Conservation (phyloP, 1,139 yeast genomes). For the Saccharomyces pastorianus region DNA sequence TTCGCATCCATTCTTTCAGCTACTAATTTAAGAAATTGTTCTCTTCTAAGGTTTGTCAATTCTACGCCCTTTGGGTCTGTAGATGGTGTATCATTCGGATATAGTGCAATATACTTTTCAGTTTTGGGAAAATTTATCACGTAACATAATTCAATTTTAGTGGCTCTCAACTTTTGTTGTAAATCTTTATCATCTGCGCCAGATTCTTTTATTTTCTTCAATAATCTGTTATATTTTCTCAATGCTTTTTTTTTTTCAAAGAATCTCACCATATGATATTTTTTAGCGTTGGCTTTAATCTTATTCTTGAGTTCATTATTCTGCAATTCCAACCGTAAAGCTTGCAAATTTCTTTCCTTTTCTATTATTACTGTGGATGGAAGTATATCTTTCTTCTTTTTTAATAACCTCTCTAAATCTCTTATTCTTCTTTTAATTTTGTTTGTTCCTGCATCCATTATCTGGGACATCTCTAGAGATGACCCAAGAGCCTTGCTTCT, state of each 20-base stretch:
- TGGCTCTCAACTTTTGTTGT: constrained; percentile 46
- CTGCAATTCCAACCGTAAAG: constrained; percentile 58
- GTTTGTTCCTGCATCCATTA: constrained; percentile 33
- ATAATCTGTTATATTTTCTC: constrained; percentile 60
- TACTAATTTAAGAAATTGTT: constrained; percentile 44
- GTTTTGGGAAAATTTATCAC: constrained; percentile 70
- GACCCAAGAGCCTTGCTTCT: constrained; percentile 16
- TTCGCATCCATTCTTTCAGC: constrained; percentile 44
- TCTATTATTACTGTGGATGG: constrained; percentile 73
- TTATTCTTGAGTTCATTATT: constrained; percentile 44
- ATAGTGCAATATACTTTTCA: constrained; percentile 74
- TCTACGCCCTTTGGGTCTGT: constrained; percentile 20
- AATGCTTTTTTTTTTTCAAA: constrained; percentile 85
- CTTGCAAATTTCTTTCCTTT: constrained; percentile 78
- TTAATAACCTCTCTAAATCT: constrained; percentile 66
- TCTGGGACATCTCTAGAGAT: constrained; percentile 30
- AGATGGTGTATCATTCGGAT: constrained; percentile 36
- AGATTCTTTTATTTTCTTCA: constrained; percentile 34
- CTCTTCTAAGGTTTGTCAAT: constrained; percentile 43
- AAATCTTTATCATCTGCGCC: constrained; percentile 32
- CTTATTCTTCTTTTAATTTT: constrained; percentile 79
- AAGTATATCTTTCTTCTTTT: constrained; percentile 44
- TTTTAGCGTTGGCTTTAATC: constrained; percentile 56
- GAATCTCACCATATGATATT: constrained; percentile 90
- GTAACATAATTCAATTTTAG: constrained; percentile 70